A percentile compares a stretch with the other conserved stretches of the same genome.
These are phyloP conservation scores for Xylariomycetidae sp. DNA, from an alignment of 2,329 filamentous ascomycete species.

Conservation along the genomic window DNA sequence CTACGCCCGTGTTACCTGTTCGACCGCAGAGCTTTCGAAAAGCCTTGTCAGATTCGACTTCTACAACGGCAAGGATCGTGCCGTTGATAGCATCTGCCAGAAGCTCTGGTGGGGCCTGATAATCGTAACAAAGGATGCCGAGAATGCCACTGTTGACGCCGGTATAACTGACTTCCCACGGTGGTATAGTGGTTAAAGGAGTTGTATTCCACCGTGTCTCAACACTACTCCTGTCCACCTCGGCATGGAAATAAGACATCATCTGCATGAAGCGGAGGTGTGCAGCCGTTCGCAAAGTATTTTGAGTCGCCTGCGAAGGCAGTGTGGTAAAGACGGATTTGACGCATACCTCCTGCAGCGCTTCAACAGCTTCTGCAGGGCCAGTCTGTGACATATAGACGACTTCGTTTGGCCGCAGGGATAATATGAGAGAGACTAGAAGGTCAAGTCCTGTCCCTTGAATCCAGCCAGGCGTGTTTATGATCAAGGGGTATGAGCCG, in stretches of 20 bases:
- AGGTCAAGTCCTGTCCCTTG: conserved; percentile 65
- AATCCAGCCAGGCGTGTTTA: conserved; percentile 74
- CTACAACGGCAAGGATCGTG: conserved; percentile 62
- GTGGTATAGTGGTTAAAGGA: conserved; percentile 52
- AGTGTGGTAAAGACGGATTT: conserved; percentile 44
- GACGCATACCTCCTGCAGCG: conserved; percentile 40
- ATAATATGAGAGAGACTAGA: conserved; percentile 51
- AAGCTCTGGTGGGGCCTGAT: conserved; percentile 53
- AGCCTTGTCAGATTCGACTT: conserved; percentile 50
- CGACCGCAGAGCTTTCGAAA: conserved; percentile 39
- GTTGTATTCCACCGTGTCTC: conserved; percentile 43
- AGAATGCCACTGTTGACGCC: conserved; percentile 48
- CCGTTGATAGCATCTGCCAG: conserved; percentile 66
- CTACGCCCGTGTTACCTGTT: conserved; percentile 1
- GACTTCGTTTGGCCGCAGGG: conserved; percentile 54
- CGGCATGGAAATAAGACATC: conserved; percentile 72
- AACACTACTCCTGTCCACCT: conserved; percentile 10
- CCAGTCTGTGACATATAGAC: conserved; percentile 67
- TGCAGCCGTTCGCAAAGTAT: conserved; percentile 53
- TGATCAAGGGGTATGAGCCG: conserved; percentile 51
- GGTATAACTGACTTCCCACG: conserved; percentile 59
- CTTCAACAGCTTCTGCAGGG: conserved; percentile 51
- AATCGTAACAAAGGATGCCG: conserved; percentile 65
- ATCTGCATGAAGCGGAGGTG: conserved; percentile 70
- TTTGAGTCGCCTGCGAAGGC: conserved; percentile 55